These are phyloP conservation scores for Jamesozyma hellenica DNA, from an alignment of 805 yeast species.

Conservation along the genomic window DNA sequence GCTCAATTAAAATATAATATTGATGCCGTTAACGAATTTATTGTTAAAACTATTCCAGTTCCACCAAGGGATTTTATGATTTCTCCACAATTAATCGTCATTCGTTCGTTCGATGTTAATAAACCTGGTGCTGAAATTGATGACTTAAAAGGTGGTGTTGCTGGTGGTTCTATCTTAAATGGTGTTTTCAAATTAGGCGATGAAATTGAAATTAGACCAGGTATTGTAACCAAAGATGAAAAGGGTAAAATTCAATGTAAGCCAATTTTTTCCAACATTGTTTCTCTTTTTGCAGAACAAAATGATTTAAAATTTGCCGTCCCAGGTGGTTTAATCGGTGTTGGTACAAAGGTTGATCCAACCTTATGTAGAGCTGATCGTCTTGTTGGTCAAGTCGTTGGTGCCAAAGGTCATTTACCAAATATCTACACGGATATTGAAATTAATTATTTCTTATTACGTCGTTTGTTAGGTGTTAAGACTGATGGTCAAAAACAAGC, in stretches of 20 bases:
- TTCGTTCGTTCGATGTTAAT: slow-evolving; percentile 96
- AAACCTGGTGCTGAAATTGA: slow-evolving; percentile 97
- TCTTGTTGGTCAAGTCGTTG: slow-evolving; percentile 97
- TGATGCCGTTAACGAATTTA: slow-evolving; percentile 95
- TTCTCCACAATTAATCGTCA: slow-evolving; percentile 89
- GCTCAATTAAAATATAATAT: slow-evolving; percentile 98
- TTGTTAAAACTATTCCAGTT: slow-evolving; percentile 87
- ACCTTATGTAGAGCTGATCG: slow-evolving; percentile 98
- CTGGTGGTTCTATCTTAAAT: slow-evolving; percentile 95
- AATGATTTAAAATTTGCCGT: slow-evolving; percentile 97
- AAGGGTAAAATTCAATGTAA: slow-evolving; percentile 82
- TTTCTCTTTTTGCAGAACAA: slow-evolving; percentile 92
- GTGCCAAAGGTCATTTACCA: slow-evolving; percentile 93
- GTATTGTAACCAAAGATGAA: slow-evolving; percentile 94
- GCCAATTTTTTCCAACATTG: slow-evolving; percentile 90
- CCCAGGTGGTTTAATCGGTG: slow-evolving; percentile 99
- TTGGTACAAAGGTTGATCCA: slow-evolving; percentile 98
- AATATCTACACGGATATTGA: slow-evolving; percentile 95
- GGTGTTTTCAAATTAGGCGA: slow-evolving; percentile 97
- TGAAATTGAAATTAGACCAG: slow-evolving; percentile 98
- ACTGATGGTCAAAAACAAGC: slow-evolving; percentile 96
- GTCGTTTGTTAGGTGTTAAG: slow-evolving; percentile 96
- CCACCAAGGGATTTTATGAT: slow-evolving; percentile 93
- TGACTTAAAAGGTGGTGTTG: slow-evolving; percentile 98
- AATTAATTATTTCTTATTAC: slow-evolving; percentile 89